A percentile compares a stretch with the other conserved stretches of the same genome.
Conservation (phyloP, 1,284 basidiomycete species). For the Pascua guehoae region DNA sequence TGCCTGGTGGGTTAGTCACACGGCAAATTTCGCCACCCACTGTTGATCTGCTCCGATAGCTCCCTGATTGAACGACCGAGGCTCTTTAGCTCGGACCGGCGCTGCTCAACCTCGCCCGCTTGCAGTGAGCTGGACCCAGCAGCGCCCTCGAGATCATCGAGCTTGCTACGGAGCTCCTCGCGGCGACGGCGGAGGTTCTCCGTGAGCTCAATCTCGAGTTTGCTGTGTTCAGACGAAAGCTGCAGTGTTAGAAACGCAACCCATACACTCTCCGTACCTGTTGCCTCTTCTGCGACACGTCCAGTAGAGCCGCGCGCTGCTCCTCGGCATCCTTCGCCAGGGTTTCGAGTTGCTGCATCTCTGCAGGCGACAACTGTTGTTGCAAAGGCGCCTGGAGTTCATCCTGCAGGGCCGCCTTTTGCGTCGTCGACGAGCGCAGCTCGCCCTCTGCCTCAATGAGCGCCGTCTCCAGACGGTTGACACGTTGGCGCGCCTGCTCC, state of each 20-base stretch:
- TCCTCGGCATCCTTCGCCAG: constrained; percentile 75
- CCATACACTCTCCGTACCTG: constrained; percentile 57
- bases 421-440: constrained; percentile 38
- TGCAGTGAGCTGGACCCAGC: constrained; percentile 60
- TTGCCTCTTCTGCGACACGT: constrained; percentile 65
- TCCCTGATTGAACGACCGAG: constrained; percentile 65
- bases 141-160: constrained; percentile 68
- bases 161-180: constrained; percentile 70
- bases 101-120: constrained; percentile 60
- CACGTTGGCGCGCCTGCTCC: constrained; percentile 63
- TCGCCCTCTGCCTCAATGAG: constrained; percentile 71
- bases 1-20: constrained; percentile 28
- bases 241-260: constrained; percentile 41
- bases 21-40: constrained; percentile 51
- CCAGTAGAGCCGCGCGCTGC: constrained; percentile 65
- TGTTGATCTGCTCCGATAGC: constrained; percentile 62
- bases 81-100: constrained; percentile 63
- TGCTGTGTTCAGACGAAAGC: constrained; percentile 73
- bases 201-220: constrained; percentile 87
- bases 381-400: constrained; percentile 77
- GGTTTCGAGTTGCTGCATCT: constrained; percentile 64
- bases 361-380: constrained; percentile 67
- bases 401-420: constrained; percentile 61
- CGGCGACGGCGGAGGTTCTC: constrained; percentile 76
- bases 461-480: constrained; percentile 64